Base-by-base conservation (phyloP, 164 flowering plant genomes). In the Brasenia schreberi region DNA sequence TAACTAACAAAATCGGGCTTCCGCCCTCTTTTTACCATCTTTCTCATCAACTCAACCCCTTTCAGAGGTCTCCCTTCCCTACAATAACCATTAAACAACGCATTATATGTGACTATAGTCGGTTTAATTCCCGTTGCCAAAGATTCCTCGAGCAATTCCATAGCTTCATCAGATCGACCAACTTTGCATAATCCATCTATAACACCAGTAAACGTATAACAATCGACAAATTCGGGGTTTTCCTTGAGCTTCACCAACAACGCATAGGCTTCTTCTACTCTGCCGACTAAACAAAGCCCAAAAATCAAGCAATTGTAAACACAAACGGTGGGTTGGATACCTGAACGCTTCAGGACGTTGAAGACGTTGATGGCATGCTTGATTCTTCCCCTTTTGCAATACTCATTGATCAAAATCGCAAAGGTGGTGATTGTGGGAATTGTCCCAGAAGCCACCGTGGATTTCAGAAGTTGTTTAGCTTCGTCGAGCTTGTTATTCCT, bases 171-270 rank as follows among this genome's bases (percentile, higher is more conserved):
- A 0, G 91, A 78, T 43, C 91, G 66, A 61, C 97, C 96, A 66
- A 93, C 97, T 71, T 85, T 90, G 63, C 98, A 86, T n/a, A 89
- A 82, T 17, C 95, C 98, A 80, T 90, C 85, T 94, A 89, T 92
- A 42, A 89, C 78, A 1, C 81, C 81, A 7, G 89, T 92, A 66
- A 78, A 92, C 0, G 88, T 80, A 68, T 86, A 90, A 61, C 90
- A 78, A 56, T 90, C 94, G 16, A 49, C 56, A 14, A 49, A 49
- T 49, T 49, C 56, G 0, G 87, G 90, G 39, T 77, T 79, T 43
- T 70, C 56, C 81, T 88, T 87, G 52, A 93, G 76, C 11, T 73
- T 70, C 70, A 18, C 63, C 75, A 87, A 68, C 71, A 90, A 56
- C 0, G 83, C 83, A 78, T 64, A 71, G 5, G 96, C 94, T 67